phyloP scores from a whole-genome alignment of 441 rosid species.

The Dalechampia spathulata region DNA sequence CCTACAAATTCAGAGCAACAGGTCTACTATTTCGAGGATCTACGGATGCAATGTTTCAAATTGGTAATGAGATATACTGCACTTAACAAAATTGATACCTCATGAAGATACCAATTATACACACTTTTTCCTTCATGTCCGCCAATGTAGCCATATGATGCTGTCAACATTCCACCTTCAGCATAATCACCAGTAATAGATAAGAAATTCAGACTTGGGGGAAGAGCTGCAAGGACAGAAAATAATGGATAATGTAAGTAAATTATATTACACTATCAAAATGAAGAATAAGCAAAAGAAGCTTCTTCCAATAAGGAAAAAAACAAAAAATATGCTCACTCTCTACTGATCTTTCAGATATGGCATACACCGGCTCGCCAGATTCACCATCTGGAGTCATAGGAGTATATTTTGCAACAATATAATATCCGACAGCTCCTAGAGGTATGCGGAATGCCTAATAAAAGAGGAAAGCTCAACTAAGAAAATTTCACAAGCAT shows the following conservation, averaged over 20 bases:
- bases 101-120: slow-evolving; percentile 88
- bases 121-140: slow-evolving; percentile 95
- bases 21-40: no score
- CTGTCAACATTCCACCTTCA: slow-evolving; percentile 84
- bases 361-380: slow-evolving; percentile 77
- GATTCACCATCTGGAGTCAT: slow-evolving; percentile 83
- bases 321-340: slow-evolving; percentile 44
- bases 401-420: slow-evolving; percentile 89
- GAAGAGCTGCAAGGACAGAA: slow-evolving; percentile 63
- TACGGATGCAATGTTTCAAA: no score
- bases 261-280: background rate
- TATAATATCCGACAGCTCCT: slow-evolving; percentile 85
- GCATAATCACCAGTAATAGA: slow-evolving; percentile 85
- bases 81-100: slow-evolving; percentile 43
- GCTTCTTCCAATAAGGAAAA: slow-evolving; percentile 1
- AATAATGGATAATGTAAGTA: slow-evolving; percentile 11
- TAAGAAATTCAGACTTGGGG: slow-evolving; percentile 92
- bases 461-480: slow-evolving; percentile 22
- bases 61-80: background rate
- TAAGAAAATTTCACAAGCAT: slow-evolving; percentile 18
- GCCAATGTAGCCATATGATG: slow-evolving; percentile 96
- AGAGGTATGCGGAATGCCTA: slow-evolving; percentile 96
- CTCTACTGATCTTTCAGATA: slow-evolving; percentile 71
- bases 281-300: background rate
- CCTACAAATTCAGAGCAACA: background rate